Evolutionary conservation across 2,329 filamentous ascomycete genomes (phyloP).

Genomic region (Cadophora sp.): DNA sequence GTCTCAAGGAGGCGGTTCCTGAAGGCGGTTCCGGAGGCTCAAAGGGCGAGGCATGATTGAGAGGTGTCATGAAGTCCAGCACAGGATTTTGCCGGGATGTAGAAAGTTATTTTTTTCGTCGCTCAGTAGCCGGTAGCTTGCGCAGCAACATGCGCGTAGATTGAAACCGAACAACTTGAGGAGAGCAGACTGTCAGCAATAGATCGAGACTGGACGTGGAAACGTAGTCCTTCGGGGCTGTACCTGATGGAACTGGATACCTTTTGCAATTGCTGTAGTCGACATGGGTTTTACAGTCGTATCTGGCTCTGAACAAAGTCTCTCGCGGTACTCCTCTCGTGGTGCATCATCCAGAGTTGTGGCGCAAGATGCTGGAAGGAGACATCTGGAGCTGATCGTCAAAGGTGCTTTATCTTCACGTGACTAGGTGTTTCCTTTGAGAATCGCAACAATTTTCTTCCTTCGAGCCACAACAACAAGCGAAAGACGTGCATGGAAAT

Average conservation of each 20-base stretch:
- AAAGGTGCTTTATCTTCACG: slow-evolving; percentile 26
- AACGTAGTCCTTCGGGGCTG: slow-evolving; percentile 8
- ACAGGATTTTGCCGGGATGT: slow-evolving; percentile 21
- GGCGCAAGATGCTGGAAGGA: slow-evolving; percentile 25
- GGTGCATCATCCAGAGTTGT: slow-evolving; percentile 21
- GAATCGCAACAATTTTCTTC: neutral
- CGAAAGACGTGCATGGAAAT: neutral
- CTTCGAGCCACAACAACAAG: neutral
- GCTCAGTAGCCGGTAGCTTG: slow-evolving; percentile 49
- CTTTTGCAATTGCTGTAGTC: slow-evolving; percentile 15
- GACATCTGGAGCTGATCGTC: slow-evolving; percentile 17
- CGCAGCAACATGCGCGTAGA: slow-evolving; percentile 49
- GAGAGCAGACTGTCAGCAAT: slow-evolving; percentile 26
- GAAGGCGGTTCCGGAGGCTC: slow-evolving; percentile 53
- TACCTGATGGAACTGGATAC: slow-evolving; percentile 20
- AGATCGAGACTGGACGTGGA: slow-evolving; percentile 21
- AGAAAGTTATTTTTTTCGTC: slow-evolving; percentile 21
- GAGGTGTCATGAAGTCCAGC: slow-evolving; percentile 68
- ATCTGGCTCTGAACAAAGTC: slow-evolving; percentile 6
- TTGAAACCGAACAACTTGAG: slow-evolving; percentile 13
- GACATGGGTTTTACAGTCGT: slow-evolving; percentile 32
- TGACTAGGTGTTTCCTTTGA: slow-evolving; percentile 16
- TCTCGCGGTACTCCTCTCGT: neutral
- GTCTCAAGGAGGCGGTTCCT: slow-evolving; percentile 62
- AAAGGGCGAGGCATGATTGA: slow-evolving; percentile 70